Conservation (phyloP, 2,329 filamentous ascomycete genomes). For the Beauveria sp. region DNA sequence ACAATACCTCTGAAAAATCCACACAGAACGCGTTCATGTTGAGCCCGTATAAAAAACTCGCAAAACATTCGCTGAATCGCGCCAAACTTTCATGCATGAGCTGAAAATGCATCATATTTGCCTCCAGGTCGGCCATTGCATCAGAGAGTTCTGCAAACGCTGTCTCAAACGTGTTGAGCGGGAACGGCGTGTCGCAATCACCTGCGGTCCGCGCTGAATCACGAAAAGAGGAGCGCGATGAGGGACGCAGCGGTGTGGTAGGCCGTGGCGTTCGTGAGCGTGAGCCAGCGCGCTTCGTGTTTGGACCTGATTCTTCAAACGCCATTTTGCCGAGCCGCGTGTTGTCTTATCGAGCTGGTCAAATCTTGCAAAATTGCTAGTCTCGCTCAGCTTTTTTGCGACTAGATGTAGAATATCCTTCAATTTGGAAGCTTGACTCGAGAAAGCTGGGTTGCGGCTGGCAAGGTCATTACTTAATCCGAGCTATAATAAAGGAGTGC, state of each 20-base stretch:
- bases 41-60: conserved; percentile 86
- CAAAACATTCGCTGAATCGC: conserved; percentile 92
- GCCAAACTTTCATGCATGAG: conserved; percentile 92
- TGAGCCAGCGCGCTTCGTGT: conserved; percentile 44
- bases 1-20: conserved; percentile 80
- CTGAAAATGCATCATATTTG: conserved; percentile 95
- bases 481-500: no score
- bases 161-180: conserved; percentile 77
- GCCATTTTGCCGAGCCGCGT: conserved; percentile 18
- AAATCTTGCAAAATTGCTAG: no score
- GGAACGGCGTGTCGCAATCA: conserved; percentile 48
- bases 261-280: conserved; percentile 65
- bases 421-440: no score
- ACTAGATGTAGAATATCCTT: no score
- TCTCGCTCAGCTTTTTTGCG: no score
- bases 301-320: conserved; percentile 19
- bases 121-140: conserved; percentile 89
- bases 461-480: neutral
- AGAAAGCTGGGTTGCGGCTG: neutral
- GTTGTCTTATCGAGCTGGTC: neutral
- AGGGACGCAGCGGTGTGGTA: conserved; percentile 84
- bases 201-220: conserved; percentile 57
- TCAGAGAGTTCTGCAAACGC: conserved; percentile 91
- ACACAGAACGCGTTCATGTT: conserved; percentile 99
- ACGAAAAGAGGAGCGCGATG: conserved; percentile 81